phyloP scores from a whole-genome alignment of 2,329 filamentous ascomycete genomes.

The Penicillium rolfsii region DNA sequence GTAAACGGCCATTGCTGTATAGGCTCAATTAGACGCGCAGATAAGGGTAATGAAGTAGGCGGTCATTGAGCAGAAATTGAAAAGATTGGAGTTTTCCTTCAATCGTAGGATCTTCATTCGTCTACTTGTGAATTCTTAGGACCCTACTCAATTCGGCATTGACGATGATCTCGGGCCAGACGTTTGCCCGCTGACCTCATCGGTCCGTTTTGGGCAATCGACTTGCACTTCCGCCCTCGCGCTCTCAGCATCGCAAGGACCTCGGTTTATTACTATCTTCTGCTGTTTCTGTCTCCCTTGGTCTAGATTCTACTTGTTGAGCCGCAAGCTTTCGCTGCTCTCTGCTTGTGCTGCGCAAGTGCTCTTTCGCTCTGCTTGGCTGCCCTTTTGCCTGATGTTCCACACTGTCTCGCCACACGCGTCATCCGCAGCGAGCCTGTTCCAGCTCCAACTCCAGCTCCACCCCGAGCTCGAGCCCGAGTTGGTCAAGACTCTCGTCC shows the following conservation, averaged over 20 bases:
- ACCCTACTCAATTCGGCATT: background rate
- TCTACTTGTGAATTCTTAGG: no score
- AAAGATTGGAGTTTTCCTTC: no score
- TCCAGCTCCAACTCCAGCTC: conserved; percentile 21
- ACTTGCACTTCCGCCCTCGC: background rate
- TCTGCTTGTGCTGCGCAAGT: background rate
- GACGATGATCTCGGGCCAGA: background rate
- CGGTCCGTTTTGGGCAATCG: conserved; percentile 17
- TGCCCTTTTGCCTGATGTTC: conserved; percentile 15
- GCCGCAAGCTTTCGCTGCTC: background rate
- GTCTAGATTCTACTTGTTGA: background rate
- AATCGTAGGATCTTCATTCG: background rate
- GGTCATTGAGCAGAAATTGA: no score
- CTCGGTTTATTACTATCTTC: background rate
- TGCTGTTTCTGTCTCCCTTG: background rate
- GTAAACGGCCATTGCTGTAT: no score
- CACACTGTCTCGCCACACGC: conserved; percentile 28
- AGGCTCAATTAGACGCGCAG: no score
- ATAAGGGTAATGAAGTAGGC: no score
- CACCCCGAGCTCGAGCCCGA: conserved; percentile 6
- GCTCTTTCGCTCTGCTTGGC: conserved; percentile 6
- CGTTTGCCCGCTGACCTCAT: conserved; percentile 21
- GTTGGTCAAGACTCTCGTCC: conserved; percentile 3
- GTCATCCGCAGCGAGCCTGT: conserved; percentile 23
- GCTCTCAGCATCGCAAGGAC: background rate